These are phyloP conservation scores for Aspergillus egyptiacus DNA, from an alignment of 495 filamentous ascomycete genomes.

Conservation along the genomic window DNA sequence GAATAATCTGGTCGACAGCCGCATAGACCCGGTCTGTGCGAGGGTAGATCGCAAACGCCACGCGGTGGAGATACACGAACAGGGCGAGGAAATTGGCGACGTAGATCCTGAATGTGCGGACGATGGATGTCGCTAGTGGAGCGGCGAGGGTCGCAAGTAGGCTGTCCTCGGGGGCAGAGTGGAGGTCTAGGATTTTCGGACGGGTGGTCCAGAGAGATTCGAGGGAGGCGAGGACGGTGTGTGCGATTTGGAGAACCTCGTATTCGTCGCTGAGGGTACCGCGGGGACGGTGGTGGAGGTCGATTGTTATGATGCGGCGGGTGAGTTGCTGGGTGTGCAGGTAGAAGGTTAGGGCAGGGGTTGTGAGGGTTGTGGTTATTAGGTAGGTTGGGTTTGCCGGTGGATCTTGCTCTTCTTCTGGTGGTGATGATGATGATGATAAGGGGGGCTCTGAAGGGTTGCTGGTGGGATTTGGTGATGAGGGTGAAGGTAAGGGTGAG, in stretches of 20 bases:
- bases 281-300: slow-evolving; percentile 38
- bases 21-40: slow-evolving; percentile 38
- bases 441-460: no score
- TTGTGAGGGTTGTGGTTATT: slow-evolving; percentile 30
- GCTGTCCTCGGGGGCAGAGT: slow-evolving; percentile 19
- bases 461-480: background rate
- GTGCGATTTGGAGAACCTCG: slow-evolving; percentile 38
- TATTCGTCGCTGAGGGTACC: slow-evolving; percentile 39
- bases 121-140: slow-evolving; percentile 25
- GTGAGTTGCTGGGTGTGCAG: slow-evolving; percentile 33
- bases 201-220: slow-evolving; percentile 35
- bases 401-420: slow-evolving; percentile 14
- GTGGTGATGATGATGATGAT: background rate
- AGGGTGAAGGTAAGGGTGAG: background rate
- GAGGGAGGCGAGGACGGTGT: slow-evolving; percentile 35
- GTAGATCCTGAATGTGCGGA: slow-evolving; percentile 34
- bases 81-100: slow-evolving; percentile 37
- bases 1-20: slow-evolving; percentile 36
- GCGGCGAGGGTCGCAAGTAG: slow-evolving; percentile 24
- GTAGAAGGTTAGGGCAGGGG: slow-evolving; percentile 34
- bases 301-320: slow-evolving; percentile 34
- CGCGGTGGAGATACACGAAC: slow-evolving; percentile 39
- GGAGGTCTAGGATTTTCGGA: slow-evolving; percentile 33
- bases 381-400: slow-evolving; percentile 30
- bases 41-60: slow-evolving; percentile 39